A percentile compares a stretch with the other conserved stretches of the same genome.
phyloP scores from a whole-genome alignment of 2,329 filamentous ascomycete genomes.

The Claviceps purpurea region DNA sequence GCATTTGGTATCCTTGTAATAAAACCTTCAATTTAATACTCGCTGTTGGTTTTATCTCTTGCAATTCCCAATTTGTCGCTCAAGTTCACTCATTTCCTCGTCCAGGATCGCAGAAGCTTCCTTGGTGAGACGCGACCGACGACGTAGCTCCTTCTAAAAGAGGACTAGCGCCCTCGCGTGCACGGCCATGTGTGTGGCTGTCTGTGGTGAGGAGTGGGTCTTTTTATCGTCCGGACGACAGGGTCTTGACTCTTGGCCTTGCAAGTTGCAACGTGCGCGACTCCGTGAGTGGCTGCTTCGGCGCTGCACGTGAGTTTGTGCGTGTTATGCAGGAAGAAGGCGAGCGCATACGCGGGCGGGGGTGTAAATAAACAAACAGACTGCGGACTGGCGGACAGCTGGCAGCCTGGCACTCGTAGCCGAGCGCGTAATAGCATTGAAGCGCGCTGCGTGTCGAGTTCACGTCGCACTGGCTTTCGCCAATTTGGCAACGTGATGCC shows the following conservation, averaged over 20 bases:
- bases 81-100: neutral
- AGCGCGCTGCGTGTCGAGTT: too few relatives aligned
- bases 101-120: neutral
- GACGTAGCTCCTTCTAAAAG: neutral
- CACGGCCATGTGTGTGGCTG: neutral
- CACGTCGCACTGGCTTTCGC: too few relatives aligned
- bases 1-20: too few relatives aligned
- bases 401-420: too few relatives aligned
- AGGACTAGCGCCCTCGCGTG: neutral
- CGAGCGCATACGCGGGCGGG: too few relatives aligned
- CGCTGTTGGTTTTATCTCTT: too few relatives aligned
- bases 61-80: neutral
- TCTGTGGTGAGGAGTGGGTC: neutral
- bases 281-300: constrained; percentile 1
- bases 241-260: too few relatives aligned
- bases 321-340: neutral
- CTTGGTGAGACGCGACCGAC: constrained; percentile 5
- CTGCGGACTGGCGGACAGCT: too few relatives aligned
- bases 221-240: constrained; percentile 5
- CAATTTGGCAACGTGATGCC: neutral
- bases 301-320: neutral
- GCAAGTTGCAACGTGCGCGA: too few relatives aligned
- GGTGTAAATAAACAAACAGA: neutral
- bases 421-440: neutral
- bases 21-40: too few relatives aligned